Conservation (phyloP, 306 rosid genomes). For the Prunus armeniaca region DNA sequence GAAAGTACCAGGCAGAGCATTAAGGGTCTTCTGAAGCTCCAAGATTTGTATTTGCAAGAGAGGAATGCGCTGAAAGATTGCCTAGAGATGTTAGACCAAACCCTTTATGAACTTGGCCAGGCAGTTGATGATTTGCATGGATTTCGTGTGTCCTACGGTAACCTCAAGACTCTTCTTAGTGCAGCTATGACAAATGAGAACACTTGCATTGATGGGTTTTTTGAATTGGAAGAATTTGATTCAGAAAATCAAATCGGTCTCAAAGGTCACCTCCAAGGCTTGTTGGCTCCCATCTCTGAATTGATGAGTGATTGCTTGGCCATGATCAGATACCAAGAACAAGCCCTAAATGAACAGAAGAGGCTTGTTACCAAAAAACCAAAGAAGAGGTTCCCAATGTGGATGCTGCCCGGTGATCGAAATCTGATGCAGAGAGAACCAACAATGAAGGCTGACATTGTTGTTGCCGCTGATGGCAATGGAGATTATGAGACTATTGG, state of each 20-base stretch:
- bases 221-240: constrained; percentile 4
- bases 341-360: neutral
- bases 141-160: neutral
- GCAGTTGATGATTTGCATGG: neutral
- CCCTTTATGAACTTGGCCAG: constrained; percentile 1
- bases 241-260: neutral
- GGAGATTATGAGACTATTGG: constrained; percentile 1
- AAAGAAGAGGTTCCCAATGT: neutral
- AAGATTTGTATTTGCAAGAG: neutral
- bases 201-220: constrained; percentile 11
- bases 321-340: neutral
- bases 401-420: constrained; percentile 3
- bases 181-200: constrained; percentile 3
- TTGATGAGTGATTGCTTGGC: constrained; percentile 1
- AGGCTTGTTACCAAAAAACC: neutral
- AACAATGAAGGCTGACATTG: neutral
- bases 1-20: neutral
- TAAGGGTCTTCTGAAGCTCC: neutral
- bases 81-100: constrained; percentile 7
- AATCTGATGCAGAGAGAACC: neutral
- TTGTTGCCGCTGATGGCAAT: constrained; percentile 5
- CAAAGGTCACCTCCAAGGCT: neutral
- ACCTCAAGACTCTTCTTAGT: constrained; percentile 1
- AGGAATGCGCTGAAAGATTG: constrained; percentile 7
- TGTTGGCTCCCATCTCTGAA: neutral